Evolutionary conservation across 23 red algal genomes (phyloP), one percentile per base, ranked within the genome.

Genomic region (Pyropia yezoensis): DNA sequence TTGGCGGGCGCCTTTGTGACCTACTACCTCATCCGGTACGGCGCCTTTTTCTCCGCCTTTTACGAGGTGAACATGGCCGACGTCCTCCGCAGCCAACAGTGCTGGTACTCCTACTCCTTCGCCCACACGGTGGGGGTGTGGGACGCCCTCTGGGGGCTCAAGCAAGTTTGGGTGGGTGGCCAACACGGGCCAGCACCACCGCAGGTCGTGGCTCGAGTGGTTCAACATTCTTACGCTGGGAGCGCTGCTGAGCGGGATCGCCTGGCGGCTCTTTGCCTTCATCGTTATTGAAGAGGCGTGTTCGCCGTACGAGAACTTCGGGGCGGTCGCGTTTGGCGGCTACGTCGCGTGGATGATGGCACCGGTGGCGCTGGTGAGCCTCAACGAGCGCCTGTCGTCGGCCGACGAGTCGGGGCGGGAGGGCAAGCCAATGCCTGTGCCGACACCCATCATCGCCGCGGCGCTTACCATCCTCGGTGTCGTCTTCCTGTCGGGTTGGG

Each of bases 181-280:
- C 19, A 87, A 87, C 65, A 87, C 82, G 11, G 82, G 82, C 39
- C 62, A 87, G 54, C 71, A 71, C 24, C 70, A 68, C 54, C 20
- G 82, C 54, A 19, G 70, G 56, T 57, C 74, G 18, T 75, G 82
- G 70, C 75, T 87, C 71, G 82, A 87, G 69, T 87, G 82, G 82
- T 65, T 87, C 47, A 87, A 87, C 57, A 77, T 87, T 7, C 22
- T 68, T 0, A 47, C 39, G 39, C 45, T 87, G 20, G 66, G 60
- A 23, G 17, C 69, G 3, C 20, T 87, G 20, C 55, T 87, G 54
- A 25, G 32, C n/a, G 69, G 66, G 54, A 87, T 87, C 21, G 27
- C 71, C 34, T 76, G 75, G 49, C 45, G 82, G 26, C 17, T 87
- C 29, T 50, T 76, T 18, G 61, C 62, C 1, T 87, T 87, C 27